Base-by-base conservation (phyloP, 139 green algal species). In the Yamagishiella unicocca region DNA sequence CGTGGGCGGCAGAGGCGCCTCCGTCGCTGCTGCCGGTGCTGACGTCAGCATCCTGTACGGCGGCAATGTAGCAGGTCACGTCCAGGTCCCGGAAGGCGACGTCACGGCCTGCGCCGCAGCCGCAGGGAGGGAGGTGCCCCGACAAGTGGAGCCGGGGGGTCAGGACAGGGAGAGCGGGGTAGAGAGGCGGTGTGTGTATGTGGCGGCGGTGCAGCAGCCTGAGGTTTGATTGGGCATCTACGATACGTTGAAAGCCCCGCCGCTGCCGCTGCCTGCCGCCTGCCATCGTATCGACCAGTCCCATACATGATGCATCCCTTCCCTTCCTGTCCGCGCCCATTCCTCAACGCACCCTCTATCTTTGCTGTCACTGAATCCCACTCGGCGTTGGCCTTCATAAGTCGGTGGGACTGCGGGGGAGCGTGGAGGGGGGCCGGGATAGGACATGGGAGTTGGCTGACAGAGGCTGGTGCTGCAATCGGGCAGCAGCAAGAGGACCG, bases 381-480 rank as follows among this genome's bases (percentile, higher is more conserved):
- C 42, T 96, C 94, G 0, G 84, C 68, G 66, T 96, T 92, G 1
- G 92, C 91, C 88, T 95, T 97, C 95, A 98, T 97, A n/a, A 91
- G 87, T 9, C 95, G 67, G 84, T 97, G 93, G 17, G 87, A 85
- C 94, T 96, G 92, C 68, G 85, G 19, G 37, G 31, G 25, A 35
- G 7, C 1, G 66, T 2, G 25, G 40, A 54, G 68, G 70, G 25
- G 33, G 70, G 66, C 21, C 19, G 45, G 66, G 31, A 17, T 17
- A 58, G 50, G 50, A 17, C 50, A 58, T 12, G 50, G 50, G n/a
- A n/a, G n/a, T n/a, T n/a, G n/a, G n/a, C n/a, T n/a, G n/a, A n/a
- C n/a, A n/a, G n/a, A n/a, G n/a, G n/a, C n/a, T n/a, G n/a, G n/a
- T n/a, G n/a, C n/a, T n/a, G n/a, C n/a, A n/a, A n/a, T n/a, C n/a